Evolutionary conservation across 345 rosid genomes (phyloP).

Genomic region (Hirschfeldia incana): DNA sequence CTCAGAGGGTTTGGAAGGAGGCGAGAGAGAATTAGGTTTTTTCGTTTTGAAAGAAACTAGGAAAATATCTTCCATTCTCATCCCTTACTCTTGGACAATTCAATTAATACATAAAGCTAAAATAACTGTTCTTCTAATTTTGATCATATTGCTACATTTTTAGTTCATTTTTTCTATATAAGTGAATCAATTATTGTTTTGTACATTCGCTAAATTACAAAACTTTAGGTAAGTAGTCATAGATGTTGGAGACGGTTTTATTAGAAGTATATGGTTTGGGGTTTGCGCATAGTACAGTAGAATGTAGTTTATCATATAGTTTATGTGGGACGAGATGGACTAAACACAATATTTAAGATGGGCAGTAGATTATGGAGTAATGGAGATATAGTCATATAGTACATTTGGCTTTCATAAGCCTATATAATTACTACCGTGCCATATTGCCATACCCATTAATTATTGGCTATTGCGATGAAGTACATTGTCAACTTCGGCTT

Average conservation of each 20-base stretch:
- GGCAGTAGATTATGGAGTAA: not conserved
- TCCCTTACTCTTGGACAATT: constrained; percentile 7
- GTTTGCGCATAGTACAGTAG: not conserved
- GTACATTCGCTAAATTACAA: not conserved
- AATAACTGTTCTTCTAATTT: not conserved
- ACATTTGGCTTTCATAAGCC: not conserved
- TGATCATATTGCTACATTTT: not conserved
- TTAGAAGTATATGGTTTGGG: not conserved
- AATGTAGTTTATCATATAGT: not conserved
- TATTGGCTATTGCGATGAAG: not conserved
- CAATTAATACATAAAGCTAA: not conserved
- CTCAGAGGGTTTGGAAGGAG: no score
- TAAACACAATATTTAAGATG: not conserved
- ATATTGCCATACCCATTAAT: not conserved
- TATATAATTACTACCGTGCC: not conserved
- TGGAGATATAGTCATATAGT: not conserved
- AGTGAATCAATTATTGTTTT: not conserved
- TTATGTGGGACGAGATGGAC: not conserved
- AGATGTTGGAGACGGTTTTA: not conserved
- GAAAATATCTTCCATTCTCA: constrained; percentile 1
- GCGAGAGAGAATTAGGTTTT: no score
- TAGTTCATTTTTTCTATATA: not conserved
- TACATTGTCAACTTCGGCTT: not conserved
- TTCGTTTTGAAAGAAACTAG: no score
- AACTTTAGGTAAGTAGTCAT: not conserved